Conservation (phyloP, 306 rosid species). For the Cucurbita moschata region DNA sequence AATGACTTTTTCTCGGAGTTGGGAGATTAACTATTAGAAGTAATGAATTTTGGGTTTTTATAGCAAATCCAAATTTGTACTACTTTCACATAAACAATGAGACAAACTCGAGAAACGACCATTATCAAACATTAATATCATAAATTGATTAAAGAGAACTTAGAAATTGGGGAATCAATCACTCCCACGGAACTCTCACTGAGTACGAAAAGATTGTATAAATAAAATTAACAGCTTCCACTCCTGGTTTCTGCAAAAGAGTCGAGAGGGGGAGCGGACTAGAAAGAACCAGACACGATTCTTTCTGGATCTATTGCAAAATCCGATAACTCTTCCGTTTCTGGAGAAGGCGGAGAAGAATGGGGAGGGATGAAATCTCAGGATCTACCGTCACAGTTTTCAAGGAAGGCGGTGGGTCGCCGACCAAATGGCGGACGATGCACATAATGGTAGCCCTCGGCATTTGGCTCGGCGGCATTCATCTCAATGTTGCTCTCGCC, state of each 20-base stretch:
- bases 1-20: too few relatives aligned
- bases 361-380: neutral
- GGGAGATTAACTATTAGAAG: too few relatives aligned
- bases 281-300: neutral
- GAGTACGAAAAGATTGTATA: neutral
- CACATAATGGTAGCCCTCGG: conserved; percentile 28
- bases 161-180: neutral
- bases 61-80: too few relatives aligned
- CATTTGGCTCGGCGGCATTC: conserved; percentile 66
- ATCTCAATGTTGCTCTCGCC: conserved; percentile 31
- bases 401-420: neutral
- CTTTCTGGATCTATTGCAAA: neutral
- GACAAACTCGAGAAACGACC: too few relatives aligned
- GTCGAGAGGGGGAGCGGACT: neutral
- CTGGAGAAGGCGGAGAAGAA: neutral
- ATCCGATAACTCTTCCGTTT: neutral
- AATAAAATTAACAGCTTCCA: neutral
- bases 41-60: too few relatives aligned
- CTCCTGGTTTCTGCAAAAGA: neutral
- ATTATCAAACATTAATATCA: too few relatives aligned
- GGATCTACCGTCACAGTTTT: neutral
- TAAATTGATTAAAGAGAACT: neutral
- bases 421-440: neutral
- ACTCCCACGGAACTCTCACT: too few relatives aligned
- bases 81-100: too few relatives aligned